These are phyloP conservation scores for Cladophialophora chaetospira DNA, from an alignment of 2,329 filamentous ascomycete species.

Conservation along the genomic window DNA sequence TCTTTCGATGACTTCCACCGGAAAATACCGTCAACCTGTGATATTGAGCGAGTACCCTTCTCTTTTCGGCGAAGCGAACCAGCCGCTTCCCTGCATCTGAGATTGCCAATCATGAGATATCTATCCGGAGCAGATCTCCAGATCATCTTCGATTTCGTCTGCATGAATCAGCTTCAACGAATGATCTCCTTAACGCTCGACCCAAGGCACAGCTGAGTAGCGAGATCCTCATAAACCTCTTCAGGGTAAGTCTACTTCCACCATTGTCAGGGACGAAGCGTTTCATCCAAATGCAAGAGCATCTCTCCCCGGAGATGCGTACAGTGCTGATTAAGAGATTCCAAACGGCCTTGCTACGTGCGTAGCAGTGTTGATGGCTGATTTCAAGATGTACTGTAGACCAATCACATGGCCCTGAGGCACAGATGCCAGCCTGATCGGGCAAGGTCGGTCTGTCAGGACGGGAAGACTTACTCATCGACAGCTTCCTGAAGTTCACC, in stretches of 20 bases:
- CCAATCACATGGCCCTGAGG: not conserved
- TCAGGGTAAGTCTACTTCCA: not conserved
- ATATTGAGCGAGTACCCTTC: too few species aligned
- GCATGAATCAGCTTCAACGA: too few species aligned
- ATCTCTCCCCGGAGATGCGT: not conserved
- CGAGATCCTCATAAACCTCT: too few species aligned
- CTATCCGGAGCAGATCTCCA: too few species aligned
- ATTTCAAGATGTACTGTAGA: not conserved
- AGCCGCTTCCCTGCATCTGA: too few species aligned
- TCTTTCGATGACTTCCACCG: too few species aligned
- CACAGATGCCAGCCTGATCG: not conserved
- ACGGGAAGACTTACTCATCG: slow-evolving; percentile 1
- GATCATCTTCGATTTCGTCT: too few species aligned
- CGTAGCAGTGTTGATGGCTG: not conserved
- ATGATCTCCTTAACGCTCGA: too few species aligned
- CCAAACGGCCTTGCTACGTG: not conserved
- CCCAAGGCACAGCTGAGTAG: too few species aligned
- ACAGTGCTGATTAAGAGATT: not conserved
- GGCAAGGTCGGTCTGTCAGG: not conserved
- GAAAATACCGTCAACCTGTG: too few species aligned
- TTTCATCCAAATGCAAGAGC: not conserved
- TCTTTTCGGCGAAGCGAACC: too few species aligned
- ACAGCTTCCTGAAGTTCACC: not conserved
- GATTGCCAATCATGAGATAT: too few species aligned
- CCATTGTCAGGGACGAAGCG: not conserved